Evolutionary conservation across 2,329 filamentous ascomycete genomes (phyloP).

Genomic region (Remersonia thermophila): DNA sequence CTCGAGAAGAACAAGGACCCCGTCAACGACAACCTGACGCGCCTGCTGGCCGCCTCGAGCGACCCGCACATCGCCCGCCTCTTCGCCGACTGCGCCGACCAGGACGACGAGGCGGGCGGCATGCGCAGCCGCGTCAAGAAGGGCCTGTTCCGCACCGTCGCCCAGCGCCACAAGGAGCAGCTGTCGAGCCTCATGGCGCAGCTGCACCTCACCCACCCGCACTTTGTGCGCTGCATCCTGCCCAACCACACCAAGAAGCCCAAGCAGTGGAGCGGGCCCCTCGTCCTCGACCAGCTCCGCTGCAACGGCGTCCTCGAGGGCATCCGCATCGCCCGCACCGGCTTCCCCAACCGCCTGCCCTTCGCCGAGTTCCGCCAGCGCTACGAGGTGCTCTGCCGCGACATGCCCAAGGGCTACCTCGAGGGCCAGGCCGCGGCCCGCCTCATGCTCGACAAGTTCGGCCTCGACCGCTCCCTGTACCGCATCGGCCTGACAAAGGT

Average conservation of each 20-base stretch:
- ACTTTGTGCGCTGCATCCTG: slow-evolving; percentile 95
- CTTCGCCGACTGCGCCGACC: slow-evolving; percentile 78
- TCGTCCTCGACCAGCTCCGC: slow-evolving; percentile 94
- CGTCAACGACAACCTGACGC: slow-evolving; percentile 90
- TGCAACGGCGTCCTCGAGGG: slow-evolving; percentile 99
- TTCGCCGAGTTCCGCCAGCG: slow-evolving; percentile 92
- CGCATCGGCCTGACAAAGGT: slow-evolving; percentile 94
- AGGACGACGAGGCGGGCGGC: slow-evolving; percentile 58
- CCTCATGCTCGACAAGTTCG: slow-evolving; percentile 80
- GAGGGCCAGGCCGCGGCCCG: slow-evolving; percentile 78
- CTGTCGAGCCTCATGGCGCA: slow-evolving; percentile 93
- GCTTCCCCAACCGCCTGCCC: slow-evolving; percentile 84
- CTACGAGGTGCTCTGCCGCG: slow-evolving; percentile 84
- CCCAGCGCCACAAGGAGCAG: slow-evolving; percentile 94
- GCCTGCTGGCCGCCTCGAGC: slow-evolving; percentile 68
- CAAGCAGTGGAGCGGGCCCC: slow-evolving; percentile 78
- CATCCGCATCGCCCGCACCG: slow-evolving; percentile 90
- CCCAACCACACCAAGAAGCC: slow-evolving; percentile 96
- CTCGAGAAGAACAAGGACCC: slow-evolving; percentile 99
- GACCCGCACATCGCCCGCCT: slow-evolving; percentile 74
- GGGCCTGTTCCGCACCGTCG: slow-evolving; percentile 90
- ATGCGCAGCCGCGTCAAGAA: slow-evolving; percentile 81
- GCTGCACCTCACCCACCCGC: slow-evolving; percentile 89
- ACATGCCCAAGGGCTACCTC: slow-evolving; percentile 80
- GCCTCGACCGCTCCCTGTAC: slow-evolving; percentile 74